These are phyloP conservation scores for Pythium phragmitis DNA, from an alignment of 352 stramenopile genomes.

Conservation along the genomic window DNA sequence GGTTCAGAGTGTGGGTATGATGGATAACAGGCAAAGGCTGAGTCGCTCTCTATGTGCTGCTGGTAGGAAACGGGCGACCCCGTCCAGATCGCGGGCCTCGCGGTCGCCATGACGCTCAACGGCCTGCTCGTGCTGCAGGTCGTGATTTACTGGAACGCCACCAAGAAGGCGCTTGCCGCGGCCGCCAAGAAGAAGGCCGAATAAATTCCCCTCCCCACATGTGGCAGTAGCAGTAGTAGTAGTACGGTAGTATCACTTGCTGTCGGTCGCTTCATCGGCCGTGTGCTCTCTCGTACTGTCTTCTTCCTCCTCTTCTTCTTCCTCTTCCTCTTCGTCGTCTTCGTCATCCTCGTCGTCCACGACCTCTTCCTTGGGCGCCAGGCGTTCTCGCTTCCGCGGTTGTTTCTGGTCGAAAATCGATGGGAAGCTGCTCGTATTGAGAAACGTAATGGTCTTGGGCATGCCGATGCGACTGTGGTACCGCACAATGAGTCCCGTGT, in stretches of 20 bases:
- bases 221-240: not conserved
- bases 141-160: constrained; percentile 79
- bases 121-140: constrained; percentile 77
- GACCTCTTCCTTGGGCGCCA: constrained; percentile 29
- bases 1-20: too few relatives aligned
- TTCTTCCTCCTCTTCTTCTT: constrained; percentile 36
- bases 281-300: constrained; percentile 12
- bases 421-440: constrained; percentile 68
- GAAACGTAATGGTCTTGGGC: constrained; percentile 81
- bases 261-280: constrained; percentile 1
- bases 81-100: constrained; percentile 67
- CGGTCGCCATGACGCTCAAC: constrained; percentile 76
- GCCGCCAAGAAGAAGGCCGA: constrained; percentile 72
- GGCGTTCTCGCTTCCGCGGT: constrained; percentile 51
- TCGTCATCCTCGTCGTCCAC: constrained; percentile 33
- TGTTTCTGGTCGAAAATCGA: constrained; percentile 63
- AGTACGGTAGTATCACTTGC: constrained; percentile 7
- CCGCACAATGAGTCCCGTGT: constrained; percentile 65
- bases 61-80: constrained; percentile 73
- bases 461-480: constrained; percentile 61
- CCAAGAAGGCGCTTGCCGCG: constrained; percentile 62
- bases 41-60: not conserved
- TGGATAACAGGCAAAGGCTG: too few relatives aligned
- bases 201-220: constrained; percentile 24
- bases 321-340: constrained; percentile 26